Evolutionary conservation across 768 basidiomycete genomes (phyloP), one percentile per base, ranked within the genome.

Genomic region (Boletus sp.): DNA sequence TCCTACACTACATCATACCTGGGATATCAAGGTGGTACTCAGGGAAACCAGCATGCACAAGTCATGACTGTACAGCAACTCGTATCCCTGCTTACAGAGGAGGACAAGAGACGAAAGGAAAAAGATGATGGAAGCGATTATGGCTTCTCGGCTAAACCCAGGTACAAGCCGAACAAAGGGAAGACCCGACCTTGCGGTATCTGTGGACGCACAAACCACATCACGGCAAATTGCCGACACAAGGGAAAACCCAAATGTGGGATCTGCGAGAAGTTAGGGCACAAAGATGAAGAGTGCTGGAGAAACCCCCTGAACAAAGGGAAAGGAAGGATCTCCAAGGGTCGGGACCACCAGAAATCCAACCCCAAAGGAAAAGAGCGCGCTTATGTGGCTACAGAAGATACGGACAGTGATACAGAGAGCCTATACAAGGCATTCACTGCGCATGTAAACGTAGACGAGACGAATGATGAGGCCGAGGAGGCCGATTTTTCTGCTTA

Each of bases 171-270:
- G 3, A 24, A 24, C 24, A 24, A 24, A 24, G 24, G 24, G 24
- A 24, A 24, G 24, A 24, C 24, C 15, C 1, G 40, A 7, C 18
- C 45, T 14, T 47, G 47, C 7, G 3, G 1, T 0, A 50, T 30
- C 10, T 50, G 50, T 41, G 29, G 24, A 1, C 17, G 33, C 29
- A 30, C 9, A 5, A 55, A 55, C 18, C 50, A 56, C 8, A 15
- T 2, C 1, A 54, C 41, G 0, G 7, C 4, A 1, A 1, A 49
- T 0, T 59, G 50, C 20, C 15, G 5, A 2, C 12, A 3, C 35
- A 45, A 50, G 7, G 42, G 32, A 0, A 60, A 56, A 8, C 52
- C 51, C 7, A 58, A 58, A 18, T 61, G 55, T 9, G 30, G 5
- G 0, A 39, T 48, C 0, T 64, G 55, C 4, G 14, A 11, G 3